Base-by-base conservation (phyloP, 768 basidiomycete genomes). In the Lactarius pseudohatsudake region DNA sequence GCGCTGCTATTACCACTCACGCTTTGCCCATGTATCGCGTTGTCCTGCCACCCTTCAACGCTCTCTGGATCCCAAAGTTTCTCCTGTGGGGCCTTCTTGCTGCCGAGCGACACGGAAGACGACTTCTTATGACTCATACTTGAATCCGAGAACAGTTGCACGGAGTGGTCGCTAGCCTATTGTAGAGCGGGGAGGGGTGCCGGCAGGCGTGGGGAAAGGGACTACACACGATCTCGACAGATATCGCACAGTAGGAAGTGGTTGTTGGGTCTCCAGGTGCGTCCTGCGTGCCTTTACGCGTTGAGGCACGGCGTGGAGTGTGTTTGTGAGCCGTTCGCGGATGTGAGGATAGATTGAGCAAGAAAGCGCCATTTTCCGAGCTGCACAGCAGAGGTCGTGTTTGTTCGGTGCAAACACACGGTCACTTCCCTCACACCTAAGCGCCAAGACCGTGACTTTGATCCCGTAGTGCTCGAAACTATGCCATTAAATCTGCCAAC, bases 161-260 rank as follows among this genome's bases (percentile, higher is more conserved):
- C 28, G 7, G 32, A 43, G 50, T 41, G 18, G 30, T 53, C 57
- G 50, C 3, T 22, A 36, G 53, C 58, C 22, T 22, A 57, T 40
- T 34, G 30, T 53, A 28, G 2, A 53, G 32, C 54, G 32, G 60
- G 56, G 30, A 26, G 57, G 15, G 13, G 40, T n/a, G 57, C 57
- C 50, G 45, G 22, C 56, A 20, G 40, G 28, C 15, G 65, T 57
- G 16, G 45, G 56, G 34, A 41, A 28, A 38, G 26, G 45, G 55
- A 67, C 66, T 7, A 55, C n/a, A 40, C 63, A 64, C 77, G 87
- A 88, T 88, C 88, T 90, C 82, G 69, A 59, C 77, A 78, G 82
- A 86, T 91, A 79, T 82, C 74, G 76, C 76, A 87, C 82, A 81
- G 85, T 88, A 88, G 78, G 76, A 69, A 67, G 76, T 79, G 80